Percentiles rank a stretch among this genome's conserved stretches.
Conservation (phyloP, 768 basidiomycete species). For the Lentinus tigrinus region DNA sequence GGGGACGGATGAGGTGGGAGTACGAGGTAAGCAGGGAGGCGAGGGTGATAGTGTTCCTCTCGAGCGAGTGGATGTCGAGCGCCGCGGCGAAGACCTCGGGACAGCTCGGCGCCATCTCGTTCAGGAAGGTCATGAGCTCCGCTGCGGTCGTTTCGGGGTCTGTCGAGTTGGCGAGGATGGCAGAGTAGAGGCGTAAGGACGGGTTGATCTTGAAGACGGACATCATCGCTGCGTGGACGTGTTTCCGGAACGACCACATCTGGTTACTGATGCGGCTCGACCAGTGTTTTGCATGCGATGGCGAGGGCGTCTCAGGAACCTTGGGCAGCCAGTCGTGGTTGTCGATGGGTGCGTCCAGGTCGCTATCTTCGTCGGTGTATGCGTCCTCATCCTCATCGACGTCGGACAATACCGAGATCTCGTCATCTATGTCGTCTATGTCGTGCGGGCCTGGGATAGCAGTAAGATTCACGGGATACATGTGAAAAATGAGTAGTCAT, state of each 20-base stretch:
- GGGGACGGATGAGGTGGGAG: constrained; percentile 58
- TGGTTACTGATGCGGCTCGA: constrained; percentile 39
- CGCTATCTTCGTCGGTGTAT: constrained; percentile 14
- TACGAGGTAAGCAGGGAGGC: constrained; percentile 44
- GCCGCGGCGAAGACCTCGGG: constrained; percentile 55
- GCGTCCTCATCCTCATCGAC: constrained; percentile 31
- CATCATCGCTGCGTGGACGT: constrained; percentile 46
- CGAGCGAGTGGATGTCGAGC: constrained; percentile 47
- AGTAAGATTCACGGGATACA: no score
- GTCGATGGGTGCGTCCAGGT: constrained; percentile 12
- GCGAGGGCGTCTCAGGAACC: constrained; percentile 17
- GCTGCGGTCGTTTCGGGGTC: constrained; percentile 9
- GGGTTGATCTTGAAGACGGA: constrained; percentile 52
- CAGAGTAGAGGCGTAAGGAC: constrained; percentile 43
- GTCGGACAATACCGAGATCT: constrained; percentile 29
- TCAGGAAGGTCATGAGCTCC: constrained; percentile 33
- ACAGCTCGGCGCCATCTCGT: constrained; percentile 44
- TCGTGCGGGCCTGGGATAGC: constrained; percentile 14
- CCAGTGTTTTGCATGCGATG: constrained; percentile 53
- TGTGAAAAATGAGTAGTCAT: constrained; percentile 13
- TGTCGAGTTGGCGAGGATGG: constrained; percentile 39
- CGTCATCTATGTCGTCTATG: constrained; percentile 32
- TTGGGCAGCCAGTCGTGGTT: constrained; percentile 23
- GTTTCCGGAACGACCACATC: constrained; percentile 38
- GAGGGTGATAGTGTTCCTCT: constrained; percentile 36